These are phyloP conservation scores for Cubamyces lactineus DNA, from an alignment of 768 basidiomycete species.

Conservation along the genomic window DNA sequence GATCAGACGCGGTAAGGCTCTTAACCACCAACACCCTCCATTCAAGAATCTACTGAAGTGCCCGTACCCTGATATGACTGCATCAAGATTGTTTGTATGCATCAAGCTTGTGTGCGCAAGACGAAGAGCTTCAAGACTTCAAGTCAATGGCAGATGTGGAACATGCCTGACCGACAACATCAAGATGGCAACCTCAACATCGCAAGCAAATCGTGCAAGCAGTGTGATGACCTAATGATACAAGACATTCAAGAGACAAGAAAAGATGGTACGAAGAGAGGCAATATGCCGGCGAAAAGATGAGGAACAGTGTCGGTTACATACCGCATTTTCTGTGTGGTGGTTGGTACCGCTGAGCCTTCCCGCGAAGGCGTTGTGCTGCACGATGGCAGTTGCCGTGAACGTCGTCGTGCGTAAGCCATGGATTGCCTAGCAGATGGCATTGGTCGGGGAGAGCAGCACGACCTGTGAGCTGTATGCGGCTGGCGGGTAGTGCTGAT, in stretches of 20 bases:
- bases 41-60: constrained; percentile 1
- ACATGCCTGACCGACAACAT: background rate
- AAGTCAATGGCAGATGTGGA: background rate
- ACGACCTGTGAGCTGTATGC: constrained; percentile 6
- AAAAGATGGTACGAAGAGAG: too few relatives aligned
- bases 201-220: background rate
- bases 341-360: too few relatives aligned
- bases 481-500: constrained; percentile 15
- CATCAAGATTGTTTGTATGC: constrained; percentile 1
- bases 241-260: too few relatives aligned
- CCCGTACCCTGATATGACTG: constrained; percentile 1
- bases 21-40: constrained; percentile 15
- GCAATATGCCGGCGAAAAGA: too few relatives aligned
- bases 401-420: background rate
- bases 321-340: too few relatives aligned
- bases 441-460: constrained; percentile 4
- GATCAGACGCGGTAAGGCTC: constrained; percentile 4
- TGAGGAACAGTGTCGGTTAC: too few relatives aligned
- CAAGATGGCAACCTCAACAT: background rate
- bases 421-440: background rate
- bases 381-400: background rate
- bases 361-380: background rate
- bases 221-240: too few relatives aligned
- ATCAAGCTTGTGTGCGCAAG: constrained; percentile 7
- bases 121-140: background rate